Percentiles rank a stretch among this genome's conserved stretches.
phyloP scores from a whole-genome alignment of 768 basidiomycete species.

The Mycena latifolia region DNA sequence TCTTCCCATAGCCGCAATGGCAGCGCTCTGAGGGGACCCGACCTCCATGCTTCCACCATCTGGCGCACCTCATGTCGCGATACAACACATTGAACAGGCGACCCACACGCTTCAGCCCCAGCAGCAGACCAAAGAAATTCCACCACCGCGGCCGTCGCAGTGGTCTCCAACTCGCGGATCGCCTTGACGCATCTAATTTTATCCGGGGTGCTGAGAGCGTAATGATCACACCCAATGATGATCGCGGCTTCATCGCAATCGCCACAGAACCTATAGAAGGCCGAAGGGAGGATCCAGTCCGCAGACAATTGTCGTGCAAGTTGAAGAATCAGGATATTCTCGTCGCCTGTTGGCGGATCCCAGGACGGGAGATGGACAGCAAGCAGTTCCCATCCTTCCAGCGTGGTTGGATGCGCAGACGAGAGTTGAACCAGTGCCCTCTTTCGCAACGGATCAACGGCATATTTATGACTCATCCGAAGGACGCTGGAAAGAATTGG shows the following conservation, averaged over 20 bases:
- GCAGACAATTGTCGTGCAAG: slow-evolving; percentile 6
- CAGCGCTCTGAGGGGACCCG: not conserved
- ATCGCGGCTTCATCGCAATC: not conserved
- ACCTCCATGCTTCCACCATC: too few species aligned
- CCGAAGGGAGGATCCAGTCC: slow-evolving; percentile 5
- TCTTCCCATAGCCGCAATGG: too few species aligned
- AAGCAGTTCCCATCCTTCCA: not conserved
- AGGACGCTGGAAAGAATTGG: not conserved
- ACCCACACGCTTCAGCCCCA: too few species aligned
- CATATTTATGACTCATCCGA: slow-evolving; percentile 28
- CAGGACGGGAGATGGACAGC: too few species aligned
- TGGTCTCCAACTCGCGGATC: too few species aligned
- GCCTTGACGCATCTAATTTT: not conserved
- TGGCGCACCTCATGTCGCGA: too few species aligned
- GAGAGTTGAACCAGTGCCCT: slow-evolving; percentile 19
- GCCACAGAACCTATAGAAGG: not conserved
- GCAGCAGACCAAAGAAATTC: too few species aligned
- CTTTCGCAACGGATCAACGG: slow-evolving; percentile 6
- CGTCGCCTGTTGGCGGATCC: too few species aligned
- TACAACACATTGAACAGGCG: too few species aligned
- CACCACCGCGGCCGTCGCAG: too few species aligned
- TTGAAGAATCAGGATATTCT: not conserved
- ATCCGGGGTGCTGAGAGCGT: not conserved
- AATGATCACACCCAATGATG: not conserved
- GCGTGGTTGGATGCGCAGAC: not conserved